Percentiles rank a stretch among this genome's conserved stretches.
phyloP scores from a whole-genome alignment of 345 rosid genomes.

The Geranium rotundifolium region DNA sequence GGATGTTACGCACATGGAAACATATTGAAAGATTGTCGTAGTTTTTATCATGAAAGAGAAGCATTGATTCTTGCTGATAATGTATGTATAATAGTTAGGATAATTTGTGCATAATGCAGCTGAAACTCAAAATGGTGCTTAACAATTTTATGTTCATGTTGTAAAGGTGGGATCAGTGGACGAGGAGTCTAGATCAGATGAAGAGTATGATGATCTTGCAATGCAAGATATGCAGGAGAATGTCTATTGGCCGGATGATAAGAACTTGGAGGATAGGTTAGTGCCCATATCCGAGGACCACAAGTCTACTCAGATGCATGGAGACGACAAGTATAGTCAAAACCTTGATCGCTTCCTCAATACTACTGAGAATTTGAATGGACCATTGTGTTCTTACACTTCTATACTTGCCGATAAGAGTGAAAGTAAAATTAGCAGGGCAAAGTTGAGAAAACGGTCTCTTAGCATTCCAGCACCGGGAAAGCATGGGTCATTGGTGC shows the following conservation, averaged over 20 bases:
- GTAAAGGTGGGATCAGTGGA: conserved; percentile 92
- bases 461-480: conserved; percentile 69
- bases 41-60: background rate
- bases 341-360: conserved; percentile 11
- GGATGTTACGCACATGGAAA: too few species aligned
- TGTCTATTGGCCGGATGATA: conserved; percentile 61
- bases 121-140: too few species aligned
- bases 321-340: background rate
- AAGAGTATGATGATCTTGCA: conserved; percentile 94
- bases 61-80: background rate
- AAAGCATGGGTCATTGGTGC: conserved; percentile 31
- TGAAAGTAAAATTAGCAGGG: conserved; percentile 25
- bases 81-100: background rate
- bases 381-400: conserved; percentile 38
- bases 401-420: conserved; percentile 31
- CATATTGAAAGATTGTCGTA: too few species aligned
- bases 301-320: background rate
- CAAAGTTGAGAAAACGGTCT: conserved; percentile 54
- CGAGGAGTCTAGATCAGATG: conserved; percentile 90
- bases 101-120: too few species aligned
- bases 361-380: conserved; percentile 31
- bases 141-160: background rate
- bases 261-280: conserved; percentile 25
- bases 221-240: conserved; percentile 56
- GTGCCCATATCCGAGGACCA: conserved; percentile 6